Conservation (phyloP, 2,329 filamentous ascomycete species). For the Claviceps capensis region DNA sequence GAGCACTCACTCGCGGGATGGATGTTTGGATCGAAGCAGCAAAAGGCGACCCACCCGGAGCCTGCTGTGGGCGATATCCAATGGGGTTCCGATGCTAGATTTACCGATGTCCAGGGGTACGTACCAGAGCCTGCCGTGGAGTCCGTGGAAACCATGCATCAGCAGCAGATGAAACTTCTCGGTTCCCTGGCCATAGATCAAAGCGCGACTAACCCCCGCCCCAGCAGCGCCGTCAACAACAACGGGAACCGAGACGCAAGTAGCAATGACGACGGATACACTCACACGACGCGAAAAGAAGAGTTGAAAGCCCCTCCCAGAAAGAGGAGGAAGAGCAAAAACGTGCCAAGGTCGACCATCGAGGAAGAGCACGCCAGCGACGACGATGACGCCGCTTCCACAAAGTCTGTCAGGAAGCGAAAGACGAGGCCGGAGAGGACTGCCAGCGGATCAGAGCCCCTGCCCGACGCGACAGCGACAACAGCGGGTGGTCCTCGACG, state of each 20-base stretch:
- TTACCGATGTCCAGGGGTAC: constrained; percentile 44
- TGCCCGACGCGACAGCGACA: constrained; percentile 16
- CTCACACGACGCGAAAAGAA: constrained; percentile 19
- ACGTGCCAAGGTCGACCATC: constrained; percentile 24
- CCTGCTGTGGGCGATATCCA: constrained; percentile 34
- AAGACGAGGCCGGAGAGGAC: constrained; percentile 32
- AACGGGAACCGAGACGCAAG: constrained; percentile 5
- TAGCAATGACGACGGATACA: constrained; percentile 9
- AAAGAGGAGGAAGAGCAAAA: constrained; percentile 43
- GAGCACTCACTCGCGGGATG: constrained; percentile 28
- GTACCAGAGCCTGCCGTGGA: constrained; percentile 42
- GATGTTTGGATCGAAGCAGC: constrained; percentile 23
- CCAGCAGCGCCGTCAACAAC: constrained; percentile 36
- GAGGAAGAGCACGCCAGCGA: constrained; percentile 19
- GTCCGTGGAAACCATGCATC: constrained; percentile 41
- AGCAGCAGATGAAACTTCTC: constrained; percentile 40
- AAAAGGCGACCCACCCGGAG: constrained; percentile 17
- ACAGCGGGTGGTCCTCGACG: constrained; percentile 27
- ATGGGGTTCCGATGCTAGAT: constrained; percentile 58
- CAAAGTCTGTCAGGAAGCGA: constrained; percentile 27
- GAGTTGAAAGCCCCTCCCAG: constrained; percentile 28
- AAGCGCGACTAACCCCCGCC: constrained; percentile 45
- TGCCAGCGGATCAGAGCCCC: constrained; percentile 15
- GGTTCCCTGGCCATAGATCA: constrained; percentile 41
- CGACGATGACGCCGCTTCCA: constrained; percentile 22